Evolutionary conservation across 2,329 filamentous ascomycete species (phyloP), one percentile per base, ranked within the genome.

Genomic region (Alternaria consortialis): DNA sequence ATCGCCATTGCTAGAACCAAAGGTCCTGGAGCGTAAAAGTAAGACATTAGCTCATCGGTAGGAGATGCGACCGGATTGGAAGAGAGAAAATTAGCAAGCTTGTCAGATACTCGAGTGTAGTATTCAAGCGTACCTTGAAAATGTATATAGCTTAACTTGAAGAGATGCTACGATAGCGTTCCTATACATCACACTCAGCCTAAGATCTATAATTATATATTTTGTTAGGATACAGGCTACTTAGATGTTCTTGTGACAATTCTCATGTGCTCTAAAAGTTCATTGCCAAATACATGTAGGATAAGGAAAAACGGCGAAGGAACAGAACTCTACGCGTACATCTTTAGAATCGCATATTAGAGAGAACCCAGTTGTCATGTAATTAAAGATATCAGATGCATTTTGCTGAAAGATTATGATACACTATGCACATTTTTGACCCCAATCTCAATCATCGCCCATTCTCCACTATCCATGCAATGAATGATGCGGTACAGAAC

Each of bases 351-450:
- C 7, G 4, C 7, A 29, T 29, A 29, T 29, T 29, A 29, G 27
- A 6, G 3, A 29, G 27, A 29, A 29, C 5, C 27, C 27, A 29
- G 27, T 8, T 5, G 5, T 8, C 27, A 40, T 40, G 9, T 40
- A 40, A 5, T 20, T 23, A 11, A 42, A 42, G 9, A 13, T 13
- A 25, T 20, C 39, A 42, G 48, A 58, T 58, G 44, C 42, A 58
- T 50, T 53, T 55, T 27, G 32, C 42, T 48, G 23, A 51, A 58
- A 56, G 40, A 63, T 60, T 66, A 68, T 56, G 66, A 60, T 70
- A 69, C 68, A 69, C 54, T 69, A 67, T 67, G 27, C 67, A 69
- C 59, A 58, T 62, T 68, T 70, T 48, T 34, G 13, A 11, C 36
- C 29, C 34, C 20, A 31, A 13, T 43, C 43, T 58, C 46, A 36